phyloP scores from a whole-genome alignment of 2,329 filamentous ascomycete species.

The Alternaria consortialis region DNA sequence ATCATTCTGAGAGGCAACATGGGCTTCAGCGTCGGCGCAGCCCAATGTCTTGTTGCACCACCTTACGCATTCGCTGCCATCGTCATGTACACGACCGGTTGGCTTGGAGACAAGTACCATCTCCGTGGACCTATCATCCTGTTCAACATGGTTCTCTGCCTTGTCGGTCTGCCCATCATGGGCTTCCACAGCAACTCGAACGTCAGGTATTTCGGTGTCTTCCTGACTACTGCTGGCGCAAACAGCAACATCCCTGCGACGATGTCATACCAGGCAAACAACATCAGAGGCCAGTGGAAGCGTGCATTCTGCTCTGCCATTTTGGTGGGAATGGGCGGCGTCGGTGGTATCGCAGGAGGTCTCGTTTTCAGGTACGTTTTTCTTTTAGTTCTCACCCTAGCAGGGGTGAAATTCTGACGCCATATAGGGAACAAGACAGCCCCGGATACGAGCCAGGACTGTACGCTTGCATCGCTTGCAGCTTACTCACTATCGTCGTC shows the following conservation, averaged over 20 bases:
- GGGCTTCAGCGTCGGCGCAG: slow-evolving; percentile 68
- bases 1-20: slow-evolving; percentile 72
- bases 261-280: slow-evolving; percentile 86
- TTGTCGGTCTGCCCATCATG: slow-evolving; percentile 77
- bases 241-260: slow-evolving; percentile 79
- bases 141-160: slow-evolving; percentile 63
- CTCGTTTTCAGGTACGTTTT: slow-evolving; percentile 69
- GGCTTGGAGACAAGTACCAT: slow-evolving; percentile 72
- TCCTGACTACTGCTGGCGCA: slow-evolving; percentile 77
- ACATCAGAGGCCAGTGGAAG: slow-evolving; percentile 90
- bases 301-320: slow-evolving; percentile 80
- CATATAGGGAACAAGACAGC: slow-evolving; percentile 43
- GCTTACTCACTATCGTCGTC: slow-evolving; percentile 48
- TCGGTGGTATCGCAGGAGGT: slow-evolving; percentile 80
- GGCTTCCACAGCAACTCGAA: slow-evolving; percentile 67
- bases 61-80: slow-evolving; percentile 50
- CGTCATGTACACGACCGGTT: slow-evolving; percentile 63
- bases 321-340: slow-evolving; percentile 77
- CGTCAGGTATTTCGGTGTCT: slow-evolving; percentile 77
- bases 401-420: slow-evolving; percentile 1
- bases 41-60: slow-evolving; percentile 74
- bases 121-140: slow-evolving; percentile 61
- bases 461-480: slow-evolving; percentile 52
- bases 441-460: slow-evolving; percentile 49
- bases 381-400: neutral